Base-by-base conservation (phyloP, 2,329 filamentous ascomycete species). In the Incumbomyces delicatus region DNA sequence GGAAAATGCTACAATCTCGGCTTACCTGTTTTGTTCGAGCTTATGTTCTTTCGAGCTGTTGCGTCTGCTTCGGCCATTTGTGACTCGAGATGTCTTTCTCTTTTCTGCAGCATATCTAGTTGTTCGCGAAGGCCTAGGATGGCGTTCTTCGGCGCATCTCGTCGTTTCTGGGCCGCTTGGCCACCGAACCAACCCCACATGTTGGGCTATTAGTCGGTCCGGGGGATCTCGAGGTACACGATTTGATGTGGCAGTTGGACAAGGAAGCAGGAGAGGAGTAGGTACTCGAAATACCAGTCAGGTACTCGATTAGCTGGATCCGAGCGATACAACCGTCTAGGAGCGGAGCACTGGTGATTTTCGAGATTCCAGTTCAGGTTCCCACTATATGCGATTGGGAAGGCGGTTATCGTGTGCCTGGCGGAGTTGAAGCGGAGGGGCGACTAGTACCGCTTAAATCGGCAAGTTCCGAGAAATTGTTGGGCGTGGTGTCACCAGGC, bases 71-170 rank as follows among this genome's bases (percentile, higher is more conserved):
- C 88, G 20, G 87, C 83, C 73, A 96, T 95, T 72, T 94, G 88
- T 53, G 77, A 85, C 67, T 92, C 84, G 52, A 96, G 70, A 63
- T 96, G 87, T 66, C 80, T 85, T 74, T 96, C 89, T 50, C 90
- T 78, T 77, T 98, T 98, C 71, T 94, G 87, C 63, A 98, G 76
- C 89, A 96, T 96, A 59, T 95, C 90, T 37, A 96, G 76, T 72
- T 95, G 90, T 61, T 83, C 78, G 58, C 92, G 81, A 61, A 98
- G 73, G 50, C 78, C 79, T 48, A 98, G 75, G 61, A 98, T 98
- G 57, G 92, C 92, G 73, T 95, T 92, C 77, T 98, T 98, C 48
- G 92, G 87, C 50, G 81, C 84, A 71, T 95, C 87, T 73, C 94
- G 95, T 71, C 83, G 82, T 76, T 87, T 87, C 71, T 88, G 82